Conservation (phyloP, 2,329 filamentous ascomycete species). For the Monosporascus sp. region DNA sequence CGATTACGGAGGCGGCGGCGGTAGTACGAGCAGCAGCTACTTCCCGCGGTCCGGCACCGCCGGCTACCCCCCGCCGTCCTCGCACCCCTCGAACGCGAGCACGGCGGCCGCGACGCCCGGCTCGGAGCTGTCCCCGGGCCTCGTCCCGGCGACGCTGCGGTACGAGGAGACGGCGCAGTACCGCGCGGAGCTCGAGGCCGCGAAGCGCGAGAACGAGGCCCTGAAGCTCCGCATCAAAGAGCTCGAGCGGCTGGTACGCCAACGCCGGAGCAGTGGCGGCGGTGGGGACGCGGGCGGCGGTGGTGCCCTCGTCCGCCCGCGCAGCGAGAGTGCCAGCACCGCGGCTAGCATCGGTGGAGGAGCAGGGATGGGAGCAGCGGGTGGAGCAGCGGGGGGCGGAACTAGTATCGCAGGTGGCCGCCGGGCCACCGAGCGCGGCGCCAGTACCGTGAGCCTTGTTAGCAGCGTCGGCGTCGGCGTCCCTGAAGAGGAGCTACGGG, state of each 20-base stretch:
- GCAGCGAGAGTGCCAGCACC: slow-evolving; percentile 51
- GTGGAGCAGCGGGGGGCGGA: slow-evolving; percentile 24
- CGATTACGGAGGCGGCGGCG: slow-evolving; percentile 19
- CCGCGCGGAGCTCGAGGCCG: slow-evolving; percentile 53
- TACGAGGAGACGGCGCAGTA: slow-evolving; percentile 60
- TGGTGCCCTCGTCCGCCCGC: slow-evolving; percentile 8
- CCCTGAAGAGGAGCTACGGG: slow-evolving; percentile 53
- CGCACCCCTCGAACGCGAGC: slow-evolving; percentile 29
- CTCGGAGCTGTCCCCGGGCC: slow-evolving; percentile 45
- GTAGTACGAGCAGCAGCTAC: neutral
- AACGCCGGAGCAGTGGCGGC: slow-evolving; percentile 40
- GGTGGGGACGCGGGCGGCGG: neutral
- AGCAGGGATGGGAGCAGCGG: slow-evolving; percentile 31
- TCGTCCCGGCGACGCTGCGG: slow-evolving; percentile 52
- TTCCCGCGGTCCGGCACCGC: neutral
- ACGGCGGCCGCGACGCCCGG: slow-evolving; percentile 37
- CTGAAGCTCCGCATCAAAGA: slow-evolving; percentile 58
- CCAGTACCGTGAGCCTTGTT: slow-evolving; percentile 40
- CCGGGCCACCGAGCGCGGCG: slow-evolving; percentile 38
- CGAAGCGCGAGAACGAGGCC: slow-evolving; percentile 59
- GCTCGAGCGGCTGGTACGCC: slow-evolving; percentile 51
- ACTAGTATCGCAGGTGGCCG: slow-evolving; percentile 42
- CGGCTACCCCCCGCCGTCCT: slow-evolving; percentile 25
- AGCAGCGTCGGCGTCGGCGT: slow-evolving; percentile 48
- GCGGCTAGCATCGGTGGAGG: slow-evolving; percentile 43